Base-by-base conservation (phyloP, 1,284 basidiomycete genomes). In the Puccinia coronata region DNA sequence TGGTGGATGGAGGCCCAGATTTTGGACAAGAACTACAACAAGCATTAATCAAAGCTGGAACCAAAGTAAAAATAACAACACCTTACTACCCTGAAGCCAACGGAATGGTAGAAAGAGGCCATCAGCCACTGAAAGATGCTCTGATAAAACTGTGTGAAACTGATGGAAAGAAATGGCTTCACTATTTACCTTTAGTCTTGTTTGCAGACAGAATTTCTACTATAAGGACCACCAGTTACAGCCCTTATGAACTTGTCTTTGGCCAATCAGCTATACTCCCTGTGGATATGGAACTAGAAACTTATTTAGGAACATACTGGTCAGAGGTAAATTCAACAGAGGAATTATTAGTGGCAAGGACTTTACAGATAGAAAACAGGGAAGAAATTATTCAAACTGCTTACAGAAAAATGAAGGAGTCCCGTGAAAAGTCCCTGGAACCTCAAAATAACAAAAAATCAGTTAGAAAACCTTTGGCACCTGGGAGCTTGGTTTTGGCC, bases 261-360 rank as follows among this genome's bases (percentile, higher is more conserved):
- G 73, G 59, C 3, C 57, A 76, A 41, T 36, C 34, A 31, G 39
- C 73, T 9, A 28, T 76, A 23, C 43, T 76, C 18, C 73, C 73
- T 2, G 25, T 59, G 18, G 59, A 76, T n/a, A 2, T 76, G 23
- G 57, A 76, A 31, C 0, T 70, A 25, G 67, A 70, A 31, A 70
- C 67, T n/a, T 70, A 23, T 20, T 23, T 70, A 51, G 67, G 67
- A 11, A 53, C 25, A 11, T 20, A 59, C 25, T 57, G 71, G 71
- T 34, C 3, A 18, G 20, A 9, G 11, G 11, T 70, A 3, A 70
- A 25, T 28, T 31, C 43, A 11, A 70, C 67, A 28, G n/a, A 49
- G 16, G 12, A 70, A 31, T 28, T 57, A 36, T 25, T 74, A 23
- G 8, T 1, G 28, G 34, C 34, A 2, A 28, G 55, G 18, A 20